These are phyloP conservation scores for Halophytophthora polymorphica DNA, from an alignment of 352 stramenopile species.

Conservation along the genomic window DNA sequence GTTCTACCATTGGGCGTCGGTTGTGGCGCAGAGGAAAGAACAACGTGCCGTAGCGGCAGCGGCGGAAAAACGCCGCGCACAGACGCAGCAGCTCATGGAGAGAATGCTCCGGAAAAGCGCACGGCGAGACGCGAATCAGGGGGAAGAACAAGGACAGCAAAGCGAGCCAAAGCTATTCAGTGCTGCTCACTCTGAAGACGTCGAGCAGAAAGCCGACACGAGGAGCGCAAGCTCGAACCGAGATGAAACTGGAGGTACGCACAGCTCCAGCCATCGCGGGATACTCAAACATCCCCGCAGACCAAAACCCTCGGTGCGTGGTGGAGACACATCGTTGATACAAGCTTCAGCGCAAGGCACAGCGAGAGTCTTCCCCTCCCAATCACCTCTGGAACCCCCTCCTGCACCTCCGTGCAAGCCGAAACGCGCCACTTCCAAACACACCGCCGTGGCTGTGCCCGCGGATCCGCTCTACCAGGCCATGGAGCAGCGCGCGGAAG, in stretches of 20 bases:
- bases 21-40: slow-evolving; percentile 25
- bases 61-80: slow-evolving; percentile 26
- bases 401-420: background rate
- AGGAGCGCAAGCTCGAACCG: no score
- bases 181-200: background rate
- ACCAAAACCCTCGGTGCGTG: no score
- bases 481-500: slow-evolving; percentile 52
- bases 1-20: slow-evolving; percentile 52
- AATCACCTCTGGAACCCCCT: background rate
- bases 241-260: no score
- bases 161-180: background rate
- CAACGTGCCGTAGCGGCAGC: slow-evolving; percentile 16
- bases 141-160: no score
- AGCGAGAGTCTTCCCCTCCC: background rate
- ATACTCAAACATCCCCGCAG: no score
- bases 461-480: slow-evolving; percentile 43
- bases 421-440: slow-evolving; percentile 1
- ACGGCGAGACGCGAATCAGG: background rate
- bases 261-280: no score
- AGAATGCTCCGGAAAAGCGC: slow-evolving; percentile 20
- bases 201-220: no score
- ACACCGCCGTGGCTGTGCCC: no score
- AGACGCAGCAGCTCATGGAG: slow-evolving; percentile 40
- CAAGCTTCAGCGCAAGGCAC: background rate
- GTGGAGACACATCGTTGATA: no score